phyloP scores from a whole-genome alignment of 495 filamentous ascomycete species.

The Neurospora discreta region DNA sequence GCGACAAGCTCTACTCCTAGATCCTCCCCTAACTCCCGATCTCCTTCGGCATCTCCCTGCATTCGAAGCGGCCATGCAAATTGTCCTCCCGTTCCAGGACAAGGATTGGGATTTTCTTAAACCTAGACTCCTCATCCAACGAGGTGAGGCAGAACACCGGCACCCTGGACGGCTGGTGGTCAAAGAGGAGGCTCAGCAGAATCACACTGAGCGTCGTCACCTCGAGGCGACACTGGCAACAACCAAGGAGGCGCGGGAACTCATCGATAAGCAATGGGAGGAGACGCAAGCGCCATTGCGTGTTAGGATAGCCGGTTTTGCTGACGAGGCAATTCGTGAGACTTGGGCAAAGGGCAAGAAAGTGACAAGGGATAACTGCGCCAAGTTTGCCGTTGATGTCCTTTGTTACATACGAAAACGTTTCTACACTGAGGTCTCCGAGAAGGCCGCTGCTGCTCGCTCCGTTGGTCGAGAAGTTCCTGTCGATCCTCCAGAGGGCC shows the following conservation, averaged over 20 bases:
- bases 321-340: conserved; percentile 52
- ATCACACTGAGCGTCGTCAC: conserved; percentile 11
- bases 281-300: conserved; percentile 53
- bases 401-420: conserved; percentile 48
- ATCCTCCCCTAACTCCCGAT: conserved; percentile 47
- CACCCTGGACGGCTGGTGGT: conserved; percentile 33
- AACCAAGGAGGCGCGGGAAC: conserved; percentile 47
- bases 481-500: conserved; percentile 38
- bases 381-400: conserved; percentile 56
- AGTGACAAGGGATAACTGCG: conserved; percentile 46
- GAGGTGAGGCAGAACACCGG: conserved; percentile 43
- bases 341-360: conserved; percentile 45
- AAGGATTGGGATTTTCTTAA: conserved; percentile 52
- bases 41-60: conserved; percentile 55
- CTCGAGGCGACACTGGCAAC: conserved; percentile 20
- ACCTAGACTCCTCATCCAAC: conserved; percentile 53
- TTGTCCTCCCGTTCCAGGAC: conserved; percentile 51
- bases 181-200: conserved; percentile 31
- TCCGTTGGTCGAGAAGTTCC: conserved; percentile 30
- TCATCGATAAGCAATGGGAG: conserved; percentile 54
- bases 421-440: conserved; percentile 49
- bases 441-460: conserved; percentile 34
- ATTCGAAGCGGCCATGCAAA: conserved; percentile 59
- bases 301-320: conserved; percentile 44
- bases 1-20: conserved; percentile 45